phyloP scores from a whole-genome alignment of 1,284 basidiomycete genomes.

The Irpex lacteus region DNA sequence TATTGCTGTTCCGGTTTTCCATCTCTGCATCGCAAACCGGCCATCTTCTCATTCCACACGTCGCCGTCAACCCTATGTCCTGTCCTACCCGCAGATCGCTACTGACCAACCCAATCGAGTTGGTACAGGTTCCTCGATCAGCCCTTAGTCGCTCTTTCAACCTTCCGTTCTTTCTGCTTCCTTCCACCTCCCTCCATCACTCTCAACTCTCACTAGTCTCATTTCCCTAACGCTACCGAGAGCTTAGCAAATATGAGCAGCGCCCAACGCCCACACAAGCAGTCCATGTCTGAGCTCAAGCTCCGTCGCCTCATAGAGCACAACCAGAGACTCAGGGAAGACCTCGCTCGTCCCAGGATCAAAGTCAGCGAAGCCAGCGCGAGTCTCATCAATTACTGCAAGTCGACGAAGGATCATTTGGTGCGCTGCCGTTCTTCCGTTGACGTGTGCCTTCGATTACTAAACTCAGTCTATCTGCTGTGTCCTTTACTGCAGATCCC shows the following conservation, averaged over 20 bases:
- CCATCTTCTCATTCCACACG: neutral
- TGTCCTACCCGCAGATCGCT: neutral
- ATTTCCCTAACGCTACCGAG: neutral
- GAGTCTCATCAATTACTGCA: constrained; percentile 75
- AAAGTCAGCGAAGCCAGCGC: constrained; percentile 75
- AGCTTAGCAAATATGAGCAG: constrained; percentile 25
- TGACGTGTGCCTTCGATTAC: neutral
- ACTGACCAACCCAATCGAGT: neutral
- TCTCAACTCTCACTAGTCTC: neutral
- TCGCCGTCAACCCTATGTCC: neutral
- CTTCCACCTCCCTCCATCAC: neutral
- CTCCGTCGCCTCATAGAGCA: constrained; percentile 78
- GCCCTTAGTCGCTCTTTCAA: constrained; percentile 8
- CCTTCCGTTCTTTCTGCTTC: constrained; percentile 1
- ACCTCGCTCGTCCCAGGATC: constrained; percentile 71
- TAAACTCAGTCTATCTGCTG: constrained; percentile 7
- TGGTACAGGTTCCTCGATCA: constrained; percentile 1
- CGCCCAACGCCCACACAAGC: constrained; percentile 38
- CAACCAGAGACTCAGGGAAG: constrained; percentile 74
- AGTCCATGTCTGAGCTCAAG: constrained; percentile 82
- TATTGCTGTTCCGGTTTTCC: neutral
- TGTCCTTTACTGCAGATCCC: constrained; percentile 55
- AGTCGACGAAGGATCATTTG: constrained; percentile 70
- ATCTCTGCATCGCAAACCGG: neutral
- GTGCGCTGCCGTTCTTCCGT: constrained; percentile 36